Conservation (phyloP, 768 basidiomycete species). For the Leccinellum rugosiceps region DNA sequence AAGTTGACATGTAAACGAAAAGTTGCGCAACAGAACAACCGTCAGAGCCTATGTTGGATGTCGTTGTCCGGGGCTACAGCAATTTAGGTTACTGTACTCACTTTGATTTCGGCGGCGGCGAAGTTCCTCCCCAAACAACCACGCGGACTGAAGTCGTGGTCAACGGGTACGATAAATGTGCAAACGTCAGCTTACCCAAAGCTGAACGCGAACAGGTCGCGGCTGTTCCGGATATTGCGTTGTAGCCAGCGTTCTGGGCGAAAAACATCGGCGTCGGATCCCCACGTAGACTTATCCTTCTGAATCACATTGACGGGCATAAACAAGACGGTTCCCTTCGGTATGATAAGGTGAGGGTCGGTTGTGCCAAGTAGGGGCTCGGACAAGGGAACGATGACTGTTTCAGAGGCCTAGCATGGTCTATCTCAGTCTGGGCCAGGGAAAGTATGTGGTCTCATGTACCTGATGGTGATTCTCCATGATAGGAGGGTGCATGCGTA, state of each 20-base stretch:
- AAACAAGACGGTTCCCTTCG: slow-evolving; percentile 52
- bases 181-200: slow-evolving; percentile 42
- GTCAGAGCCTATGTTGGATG: slow-evolving; percentile 34
- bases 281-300: slow-evolving; percentile 53
- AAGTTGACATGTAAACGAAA: slow-evolving; percentile 47
- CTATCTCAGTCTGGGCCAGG: slow-evolving; percentile 3
- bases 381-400: slow-evolving; percentile 52
- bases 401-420: slow-evolving; percentile 43
- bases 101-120: slow-evolving; percentile 60
- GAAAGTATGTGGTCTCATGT: not conserved
- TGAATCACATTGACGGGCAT: slow-evolving; percentile 61
- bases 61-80: slow-evolving; percentile 22
- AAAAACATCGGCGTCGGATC: slow-evolving; percentile 53
- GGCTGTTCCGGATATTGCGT: slow-evolving; percentile 34
- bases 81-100: slow-evolving; percentile 17
- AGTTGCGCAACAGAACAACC: slow-evolving; percentile 50
- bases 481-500: slow-evolving; percentile 60
- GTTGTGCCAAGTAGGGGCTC: slow-evolving; percentile 46
- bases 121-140: slow-evolving; percentile 60
- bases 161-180: slow-evolving; percentile 2
- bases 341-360: slow-evolving; percentile 44
- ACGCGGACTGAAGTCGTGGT: slow-evolving; percentile 43
- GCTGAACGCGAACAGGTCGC: slow-evolving; percentile 56
- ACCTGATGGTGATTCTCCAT: slow-evolving; percentile 67
- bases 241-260: slow-evolving; percentile 63